Evolutionary conservation across 805 yeast genomes (phyloP), one percentile per base, ranked within the genome.

Genomic region (Schwanniomyces vanrijiae): DNA sequence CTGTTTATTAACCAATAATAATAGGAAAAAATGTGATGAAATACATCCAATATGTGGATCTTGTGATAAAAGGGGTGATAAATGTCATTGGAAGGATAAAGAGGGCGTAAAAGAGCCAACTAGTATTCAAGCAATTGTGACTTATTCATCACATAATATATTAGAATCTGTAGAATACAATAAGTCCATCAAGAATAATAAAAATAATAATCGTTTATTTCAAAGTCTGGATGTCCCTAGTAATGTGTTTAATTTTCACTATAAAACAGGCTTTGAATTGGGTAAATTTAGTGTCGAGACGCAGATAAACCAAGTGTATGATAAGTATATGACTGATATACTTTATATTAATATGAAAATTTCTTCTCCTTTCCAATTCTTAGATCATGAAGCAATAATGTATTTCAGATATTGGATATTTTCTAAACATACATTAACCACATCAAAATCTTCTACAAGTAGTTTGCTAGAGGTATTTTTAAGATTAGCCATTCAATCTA

Each of bases 391-490:
- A 22, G 42, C 28, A 5, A 6, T 16, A 25, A 24, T 25, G 34
- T 49, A 47, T 79, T 75, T 76, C 51, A 77, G 75, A 44, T 81
- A 80, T 51, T 82, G 79, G 57, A 67, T 76, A 25, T 67, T 80
- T 29, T 78, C 82, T 0, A 65, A 72, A 7, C 66, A 74, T 14
- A 70, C 80, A 16, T 75, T 78, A 13, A 73, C 75, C 13, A 75
- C 73, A 0, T 80, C 83, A 0, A 67, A 69, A 34, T 71, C 71
- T 34, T 69, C 73, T 20, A 9, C 29, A 26, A 82, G 82, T 59
- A 78, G 75, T 55, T 84, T 78, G 50, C 57, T 73, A 13, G 75
- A 75, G 28, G 75, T 77, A 39, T 78, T 81, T 50, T 56, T 84
- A 7, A 77, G 77, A 11, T 67, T 82, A 68, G 86, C 88, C 0